A percentile compares a stretch with the other conserved stretches of the same genome.
phyloP scores from a whole-genome alignment of 768 basidiomycete species.

The Trametes cubensis region DNA sequence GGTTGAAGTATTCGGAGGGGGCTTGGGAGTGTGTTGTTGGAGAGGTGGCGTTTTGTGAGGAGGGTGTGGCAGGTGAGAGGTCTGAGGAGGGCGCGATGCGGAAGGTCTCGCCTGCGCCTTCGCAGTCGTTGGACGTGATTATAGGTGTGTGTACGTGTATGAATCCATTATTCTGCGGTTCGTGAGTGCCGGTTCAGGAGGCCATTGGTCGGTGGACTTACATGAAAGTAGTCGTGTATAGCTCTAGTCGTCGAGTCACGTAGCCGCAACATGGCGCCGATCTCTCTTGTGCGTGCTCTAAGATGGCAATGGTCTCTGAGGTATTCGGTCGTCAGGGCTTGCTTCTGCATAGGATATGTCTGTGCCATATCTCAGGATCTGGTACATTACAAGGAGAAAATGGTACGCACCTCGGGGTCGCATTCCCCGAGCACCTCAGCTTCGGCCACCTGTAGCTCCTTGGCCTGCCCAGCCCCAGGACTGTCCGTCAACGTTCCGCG shows the following conservation, averaged over 20 bases:
- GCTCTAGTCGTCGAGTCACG: conserved; percentile 59
- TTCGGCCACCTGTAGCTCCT: conserved; percentile 53
- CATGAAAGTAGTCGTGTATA: conserved; percentile 74
- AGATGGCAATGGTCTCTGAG: conserved; percentile 87
- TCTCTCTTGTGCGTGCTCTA: conserved; percentile 75
- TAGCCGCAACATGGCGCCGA: conserved; percentile 75
- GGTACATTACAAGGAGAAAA: neutral
- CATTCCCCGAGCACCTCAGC: conserved; percentile 57
- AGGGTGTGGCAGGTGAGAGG: conserved; percentile 29
- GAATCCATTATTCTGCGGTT: conserved; percentile 57
- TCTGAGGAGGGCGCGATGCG: conserved; percentile 51
- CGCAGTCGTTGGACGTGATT: conserved; percentile 89
- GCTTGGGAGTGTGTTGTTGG: conserved; percentile 19
- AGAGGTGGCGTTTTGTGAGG: conserved; percentile 25
- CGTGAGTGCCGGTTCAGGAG: neutral
- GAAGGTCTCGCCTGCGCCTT: conserved; percentile 95
- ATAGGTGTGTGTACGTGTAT: conserved; percentile 81
- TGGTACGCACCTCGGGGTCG: conserved; percentile 53
- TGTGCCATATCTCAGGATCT: conserved; percentile 36
- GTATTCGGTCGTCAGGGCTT: conserved; percentile 75
- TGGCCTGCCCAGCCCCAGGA: conserved; percentile 51
- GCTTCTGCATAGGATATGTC: conserved; percentile 93
- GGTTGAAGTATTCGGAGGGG: conserved; percentile 67
- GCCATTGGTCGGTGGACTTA: conserved; percentile 35
- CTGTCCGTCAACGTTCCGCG: conserved; percentile 49